These are phyloP conservation scores for Fragaria vesca DNA, from an alignment of 306 rosid genomes.

Conservation along the genomic window DNA sequence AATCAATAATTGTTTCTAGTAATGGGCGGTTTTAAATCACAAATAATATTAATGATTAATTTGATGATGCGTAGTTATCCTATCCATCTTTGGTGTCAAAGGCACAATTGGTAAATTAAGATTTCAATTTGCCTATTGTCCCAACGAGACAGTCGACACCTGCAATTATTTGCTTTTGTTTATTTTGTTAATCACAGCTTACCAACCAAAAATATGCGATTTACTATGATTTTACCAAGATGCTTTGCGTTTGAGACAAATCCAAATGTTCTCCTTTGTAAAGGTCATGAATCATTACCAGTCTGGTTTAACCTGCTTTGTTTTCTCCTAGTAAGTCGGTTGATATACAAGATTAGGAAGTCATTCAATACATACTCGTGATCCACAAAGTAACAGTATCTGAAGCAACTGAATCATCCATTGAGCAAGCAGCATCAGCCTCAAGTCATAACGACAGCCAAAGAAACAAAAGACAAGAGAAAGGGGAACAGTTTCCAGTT, in stretches of 20 bases:
- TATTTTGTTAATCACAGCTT: neutral
- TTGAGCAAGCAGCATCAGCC: neutral
- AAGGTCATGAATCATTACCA: neutral
- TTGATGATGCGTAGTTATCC: neutral
- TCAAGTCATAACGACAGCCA: neutral
- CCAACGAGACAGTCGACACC: neutral
- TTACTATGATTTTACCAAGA: neutral
- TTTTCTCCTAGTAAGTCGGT: neutral
- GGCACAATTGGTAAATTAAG: neutral
- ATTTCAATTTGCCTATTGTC: neutral
- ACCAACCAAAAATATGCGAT: neutral
- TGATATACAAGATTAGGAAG: neutral
- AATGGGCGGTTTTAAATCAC: neutral
- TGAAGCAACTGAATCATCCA: neutral
- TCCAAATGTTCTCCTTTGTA: neutral
- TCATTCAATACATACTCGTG: neutral
- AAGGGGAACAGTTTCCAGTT: neutral
- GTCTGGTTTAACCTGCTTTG: neutral
- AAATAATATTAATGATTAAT: neutral
- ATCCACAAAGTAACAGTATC: neutral
- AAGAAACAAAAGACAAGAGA: neutral
- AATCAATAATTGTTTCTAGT: neutral
- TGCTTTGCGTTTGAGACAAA: neutral
- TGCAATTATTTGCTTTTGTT: neutral
- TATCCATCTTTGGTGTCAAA: neutral